Evolutionary conservation across 352 stramenopile genomes (phyloP).

Genomic region (Phytophthora hibernalis): DNA sequence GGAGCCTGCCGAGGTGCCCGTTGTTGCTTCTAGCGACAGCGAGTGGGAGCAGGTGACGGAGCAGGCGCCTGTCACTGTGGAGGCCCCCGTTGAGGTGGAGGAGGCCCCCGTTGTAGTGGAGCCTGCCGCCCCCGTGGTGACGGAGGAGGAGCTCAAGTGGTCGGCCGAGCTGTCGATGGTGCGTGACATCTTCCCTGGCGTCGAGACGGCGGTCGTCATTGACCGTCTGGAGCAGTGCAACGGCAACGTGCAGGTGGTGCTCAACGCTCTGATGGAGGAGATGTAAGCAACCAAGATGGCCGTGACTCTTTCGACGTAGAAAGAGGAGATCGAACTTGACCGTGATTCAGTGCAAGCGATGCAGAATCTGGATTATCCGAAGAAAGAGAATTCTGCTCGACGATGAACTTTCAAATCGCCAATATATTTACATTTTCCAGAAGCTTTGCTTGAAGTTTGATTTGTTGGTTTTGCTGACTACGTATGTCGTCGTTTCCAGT

Average conservation of each 20-base stretch:
- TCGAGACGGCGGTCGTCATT: conserved; percentile 53
- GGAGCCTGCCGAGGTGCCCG: conserved; percentile 22
- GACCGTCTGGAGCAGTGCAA: conserved; percentile 82
- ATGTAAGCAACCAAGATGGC: conserved; percentile 49
- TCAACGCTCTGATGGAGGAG: conserved; percentile 86
- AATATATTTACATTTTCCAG: conserved; percentile 38
- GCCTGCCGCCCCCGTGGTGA: conserved; percentile 43
- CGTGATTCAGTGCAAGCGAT: conserved; percentile 28
- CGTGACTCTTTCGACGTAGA: conserved; percentile 27
- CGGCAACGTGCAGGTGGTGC: conserved; percentile 81
- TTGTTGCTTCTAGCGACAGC: conserved; percentile 48
- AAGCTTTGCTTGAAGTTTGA: neutral
- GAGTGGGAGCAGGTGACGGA: conserved; percentile 77
- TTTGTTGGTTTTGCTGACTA: neutral
- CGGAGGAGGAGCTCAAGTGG: conserved; percentile 85
- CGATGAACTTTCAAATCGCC: conserved; percentile 3
- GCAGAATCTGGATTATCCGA: conserved; percentile 12
- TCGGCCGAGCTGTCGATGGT: conserved; percentile 70
- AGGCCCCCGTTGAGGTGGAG: conserved; percentile 31
- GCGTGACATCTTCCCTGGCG: conserved; percentile 76
- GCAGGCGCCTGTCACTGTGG: conserved; percentile 28
- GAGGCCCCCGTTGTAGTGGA: conserved; percentile 51
- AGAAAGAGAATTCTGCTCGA: conserved; percentile 17
- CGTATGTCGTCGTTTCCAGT: too few species aligned
- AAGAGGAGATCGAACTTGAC: conserved; percentile 20